Conservation (phyloP, 2,329 filamentous ascomycete genomes). For the Grosmannia clavigera region DNA sequence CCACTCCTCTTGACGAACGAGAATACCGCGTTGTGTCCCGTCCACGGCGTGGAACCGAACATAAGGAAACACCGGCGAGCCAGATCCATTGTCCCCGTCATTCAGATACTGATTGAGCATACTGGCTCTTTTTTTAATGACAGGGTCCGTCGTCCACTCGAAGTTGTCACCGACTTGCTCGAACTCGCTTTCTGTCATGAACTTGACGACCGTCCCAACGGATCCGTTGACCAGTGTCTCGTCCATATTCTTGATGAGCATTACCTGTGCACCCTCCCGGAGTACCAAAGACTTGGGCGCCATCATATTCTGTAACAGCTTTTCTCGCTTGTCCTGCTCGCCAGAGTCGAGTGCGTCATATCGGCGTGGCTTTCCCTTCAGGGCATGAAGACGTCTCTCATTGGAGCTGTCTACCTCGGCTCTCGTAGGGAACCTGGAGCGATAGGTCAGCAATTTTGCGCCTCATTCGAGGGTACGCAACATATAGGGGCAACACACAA, state of each 20-base stretch:
- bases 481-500: slow-evolving; percentile 35
- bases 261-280: slow-evolving; percentile 90
- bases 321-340: slow-evolving; percentile 60
- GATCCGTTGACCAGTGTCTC: slow-evolving; percentile 90
- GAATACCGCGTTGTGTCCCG: slow-evolving; percentile 60
- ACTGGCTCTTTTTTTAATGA: slow-evolving; percentile 45
- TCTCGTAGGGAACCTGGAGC: slow-evolving; percentile 63
- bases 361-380: slow-evolving; percentile 54
- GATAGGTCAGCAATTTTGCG: slow-evolving; percentile 18
- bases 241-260: slow-evolving; percentile 99
- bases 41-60: slow-evolving; percentile 75
- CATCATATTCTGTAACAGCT: slow-evolving; percentile 81
- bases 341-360: slow-evolving; percentile 71
- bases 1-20: slow-evolving; percentile 84
- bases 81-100: slow-evolving; percentile 8
- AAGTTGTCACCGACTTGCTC: slow-evolving; percentile 14
- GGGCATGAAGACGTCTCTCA: slow-evolving; percentile 53
- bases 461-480: background rate
- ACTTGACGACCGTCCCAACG: slow-evolving; percentile 70
- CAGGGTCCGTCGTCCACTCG: slow-evolving; percentile 21
- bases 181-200: slow-evolving; percentile 45
- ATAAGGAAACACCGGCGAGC: slow-evolving; percentile 47
- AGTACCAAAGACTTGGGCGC: slow-evolving; percentile 68
- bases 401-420: slow-evolving; percentile 85
- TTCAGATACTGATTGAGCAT: slow-evolving; percentile 31